phyloP scores from a whole-genome alignment of 2,329 filamentous ascomycete genomes.

The Diaporthe citriasiana region DNA sequence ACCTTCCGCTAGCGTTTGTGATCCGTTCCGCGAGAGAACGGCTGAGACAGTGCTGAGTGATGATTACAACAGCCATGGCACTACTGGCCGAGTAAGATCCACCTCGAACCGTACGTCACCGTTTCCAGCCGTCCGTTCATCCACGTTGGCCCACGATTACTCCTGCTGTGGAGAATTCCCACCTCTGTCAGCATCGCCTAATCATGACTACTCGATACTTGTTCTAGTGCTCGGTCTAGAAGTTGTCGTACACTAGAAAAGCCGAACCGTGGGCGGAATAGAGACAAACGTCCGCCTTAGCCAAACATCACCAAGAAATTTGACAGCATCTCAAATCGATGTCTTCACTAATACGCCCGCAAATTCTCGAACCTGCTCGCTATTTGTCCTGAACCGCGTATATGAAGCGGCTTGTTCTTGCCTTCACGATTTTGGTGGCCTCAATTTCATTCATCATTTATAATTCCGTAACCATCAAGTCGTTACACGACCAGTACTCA shows the following conservation, averaged over 20 bases:
- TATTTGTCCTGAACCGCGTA: slow-evolving; percentile 45
- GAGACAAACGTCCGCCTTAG: not conserved
- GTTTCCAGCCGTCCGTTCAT: slow-evolving; percentile 1
- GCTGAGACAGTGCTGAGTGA: slow-evolving; percentile 25
- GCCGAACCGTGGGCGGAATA: not conserved
- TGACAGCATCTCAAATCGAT: slow-evolving; percentile 36
- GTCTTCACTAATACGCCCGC: not conserved
- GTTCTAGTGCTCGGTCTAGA: not conserved
- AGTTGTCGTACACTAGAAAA: not conserved
- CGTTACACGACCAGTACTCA: slow-evolving; percentile 40
- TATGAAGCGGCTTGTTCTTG: slow-evolving; percentile 50
- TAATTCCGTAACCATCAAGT: slow-evolving; percentile 44
- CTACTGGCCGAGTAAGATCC: not conserved
- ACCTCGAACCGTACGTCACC: not conserved
- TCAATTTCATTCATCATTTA: slow-evolving; percentile 50
- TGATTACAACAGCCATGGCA: not conserved
- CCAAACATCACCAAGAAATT: slow-evolving; percentile 43
- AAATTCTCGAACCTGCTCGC: slow-evolving; percentile 38
- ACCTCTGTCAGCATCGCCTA: slow-evolving; percentile 42
- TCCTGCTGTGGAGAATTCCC: slow-evolving; percentile 8
- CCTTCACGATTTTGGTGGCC: slow-evolving; percentile 48
- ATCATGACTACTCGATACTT: slow-evolving; percentile 33
- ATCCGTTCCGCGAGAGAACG: not conserved
- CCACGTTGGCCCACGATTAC: not conserved
- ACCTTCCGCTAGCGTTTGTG: not conserved